A percentile compares a stretch with the other conserved stretches of the same genome.
These are phyloP conservation scores for Macrolepiota albuminosa DNA, from an alignment of 768 basidiomycete species.

Conservation along the genomic window DNA sequence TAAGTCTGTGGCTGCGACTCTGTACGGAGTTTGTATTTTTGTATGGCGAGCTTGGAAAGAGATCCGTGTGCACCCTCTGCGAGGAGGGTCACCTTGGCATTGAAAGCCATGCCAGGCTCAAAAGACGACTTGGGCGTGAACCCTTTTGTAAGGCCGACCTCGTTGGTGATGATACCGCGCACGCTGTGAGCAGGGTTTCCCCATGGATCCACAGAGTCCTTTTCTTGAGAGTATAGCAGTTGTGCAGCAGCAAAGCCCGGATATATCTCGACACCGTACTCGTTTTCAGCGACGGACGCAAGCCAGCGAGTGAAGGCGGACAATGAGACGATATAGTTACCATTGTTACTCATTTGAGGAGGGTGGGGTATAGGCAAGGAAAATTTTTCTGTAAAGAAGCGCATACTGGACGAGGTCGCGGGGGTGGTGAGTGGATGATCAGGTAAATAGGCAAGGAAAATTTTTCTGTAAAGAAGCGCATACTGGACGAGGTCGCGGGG, in stretches of 20 bases:
- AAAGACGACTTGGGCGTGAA: slow-evolving; percentile 79
- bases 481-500: no score
- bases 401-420: slow-evolving; percentile 78
- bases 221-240: slow-evolving; percentile 62
- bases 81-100: slow-evolving; percentile 84
- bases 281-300: slow-evolving; percentile 72
- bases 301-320: slow-evolving; percentile 90
- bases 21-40: slow-evolving; percentile 68
- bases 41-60: slow-evolving; percentile 74
- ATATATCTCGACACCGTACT: slow-evolving; percentile 88
- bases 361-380: slow-evolving; percentile 90
- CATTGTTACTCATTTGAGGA: slow-evolving; percentile 91
- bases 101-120: slow-evolving; percentile 96
- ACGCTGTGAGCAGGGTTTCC: slow-evolving; percentile 46
- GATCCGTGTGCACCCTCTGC: slow-evolving; percentile 96
- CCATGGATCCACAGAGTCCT: slow-evolving; percentile 35
- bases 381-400: slow-evolving; percentile 65
- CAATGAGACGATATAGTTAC: slow-evolving; percentile 91
- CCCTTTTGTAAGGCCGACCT: slow-evolving; percentile 83
- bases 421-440: slow-evolving; percentile 79
- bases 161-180: slow-evolving; percentile 84
- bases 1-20: slow-evolving; percentile 87
- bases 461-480: no score
- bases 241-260: slow-evolving; percentile 94
- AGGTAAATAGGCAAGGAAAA: no score